Conservation (phyloP, 2,329 filamentous ascomycete genomes). For the Paecilomyces fulvus region DNA sequence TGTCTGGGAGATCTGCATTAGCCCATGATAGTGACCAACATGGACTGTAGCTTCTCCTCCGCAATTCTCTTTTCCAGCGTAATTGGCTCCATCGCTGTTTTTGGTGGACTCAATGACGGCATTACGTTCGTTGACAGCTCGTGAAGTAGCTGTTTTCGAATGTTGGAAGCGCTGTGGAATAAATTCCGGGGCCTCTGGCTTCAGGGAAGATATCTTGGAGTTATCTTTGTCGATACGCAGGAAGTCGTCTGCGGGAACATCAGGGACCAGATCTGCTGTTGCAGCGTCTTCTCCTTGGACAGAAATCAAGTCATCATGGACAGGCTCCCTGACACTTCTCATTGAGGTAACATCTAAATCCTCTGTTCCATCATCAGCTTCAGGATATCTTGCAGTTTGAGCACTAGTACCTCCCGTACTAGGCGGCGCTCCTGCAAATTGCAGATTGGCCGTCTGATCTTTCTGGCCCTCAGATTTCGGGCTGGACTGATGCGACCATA, state of each 20-base stretch:
- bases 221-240: constrained; percentile 1
- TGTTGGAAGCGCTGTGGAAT: constrained; percentile 15
- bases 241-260: constrained; percentile 5
- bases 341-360: background rate
- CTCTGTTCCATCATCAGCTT: background rate
- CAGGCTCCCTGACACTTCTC: background rate
- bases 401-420: background rate
- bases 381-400: background rate
- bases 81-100: background rate
- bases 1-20: background rate
- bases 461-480: background rate
- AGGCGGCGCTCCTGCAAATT: background rate
- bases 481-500: constrained; percentile 56
- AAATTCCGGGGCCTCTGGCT: constrained; percentile 35
- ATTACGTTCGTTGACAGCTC: background rate
- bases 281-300: background rate
- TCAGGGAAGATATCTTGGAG: constrained; percentile 13
- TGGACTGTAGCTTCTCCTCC: background rate
- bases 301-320: background rate
- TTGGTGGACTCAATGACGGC: background rate
- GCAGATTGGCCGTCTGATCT: background rate
- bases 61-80: background rate
- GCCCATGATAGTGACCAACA: background rate
- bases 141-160: background rate
- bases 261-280: background rate